Evolutionary conservation across 371 early-diverging fungal genomes (phyloP).

Genomic region (Mucor sp.): DNA sequence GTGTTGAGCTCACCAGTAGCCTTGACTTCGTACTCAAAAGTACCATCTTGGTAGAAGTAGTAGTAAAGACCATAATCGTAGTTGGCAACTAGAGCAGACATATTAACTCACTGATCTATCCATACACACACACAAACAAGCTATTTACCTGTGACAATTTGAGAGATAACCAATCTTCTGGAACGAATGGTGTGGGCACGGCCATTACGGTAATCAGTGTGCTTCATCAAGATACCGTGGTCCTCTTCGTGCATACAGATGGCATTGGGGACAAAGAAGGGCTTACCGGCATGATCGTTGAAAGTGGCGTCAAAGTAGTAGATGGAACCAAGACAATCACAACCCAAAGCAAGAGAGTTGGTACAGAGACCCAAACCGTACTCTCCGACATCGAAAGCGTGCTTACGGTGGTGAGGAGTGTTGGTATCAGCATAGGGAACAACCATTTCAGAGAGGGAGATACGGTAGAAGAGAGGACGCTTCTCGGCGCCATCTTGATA

Average conservation of each 20-base stretch:
- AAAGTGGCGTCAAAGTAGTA: constrained; percentile 58
- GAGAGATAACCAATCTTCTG: constrained; percentile 53
- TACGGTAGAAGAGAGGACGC: constrained; percentile 53
- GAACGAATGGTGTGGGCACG: constrained; percentile 54
- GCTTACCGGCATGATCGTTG: constrained; percentile 52
- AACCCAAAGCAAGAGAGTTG: constrained; percentile 51
- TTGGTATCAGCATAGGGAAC: constrained; percentile 59
- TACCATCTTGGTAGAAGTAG: constrained; percentile 60
- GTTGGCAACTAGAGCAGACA: constrained; percentile 41
- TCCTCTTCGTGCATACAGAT: constrained; percentile 62
- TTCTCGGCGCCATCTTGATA: constrained; percentile 51
- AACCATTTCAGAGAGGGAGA: constrained; percentile 58
- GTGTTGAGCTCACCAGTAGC: constrained; percentile 59
- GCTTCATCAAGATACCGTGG: constrained; percentile 55
- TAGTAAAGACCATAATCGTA: constrained; percentile 62
- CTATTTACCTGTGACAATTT: constrained; percentile 52
- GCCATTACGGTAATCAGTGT: constrained; percentile 56
- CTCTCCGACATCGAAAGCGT: constrained; percentile 60
- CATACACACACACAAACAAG: constrained; percentile 11
- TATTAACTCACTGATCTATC: not conserved
- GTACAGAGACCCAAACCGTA: constrained; percentile 56
- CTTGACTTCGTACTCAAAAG: constrained; percentile 60
- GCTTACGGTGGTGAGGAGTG: constrained; percentile 47
- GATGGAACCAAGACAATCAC: constrained; percentile 59
- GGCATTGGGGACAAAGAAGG: constrained; percentile 52